Base-by-base conservation (phyloP, 108 stramenopile species). In the Seminavis robusta region DNA sequence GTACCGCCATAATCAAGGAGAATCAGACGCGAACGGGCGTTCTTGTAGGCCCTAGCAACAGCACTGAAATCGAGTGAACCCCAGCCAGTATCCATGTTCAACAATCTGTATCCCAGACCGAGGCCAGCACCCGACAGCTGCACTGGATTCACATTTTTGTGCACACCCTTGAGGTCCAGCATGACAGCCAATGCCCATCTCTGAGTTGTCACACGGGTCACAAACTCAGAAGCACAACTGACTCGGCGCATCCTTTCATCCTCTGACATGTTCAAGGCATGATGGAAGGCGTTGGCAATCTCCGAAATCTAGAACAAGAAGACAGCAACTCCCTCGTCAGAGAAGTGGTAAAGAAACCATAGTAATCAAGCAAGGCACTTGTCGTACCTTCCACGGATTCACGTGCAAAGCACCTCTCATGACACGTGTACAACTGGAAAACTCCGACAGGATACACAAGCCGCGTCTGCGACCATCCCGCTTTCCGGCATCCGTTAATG, bases 1-100 rank as follows among this genome's bases (percentile, higher is more conserved):
- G 97, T 96, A 42, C 99, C 98, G 20, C 95, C 96, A 53, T 95
- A 99, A 61, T 99, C 99, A 36, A 98, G 61, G 43, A 99, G 56
- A 59, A 99, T 90, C 7, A 99, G 76, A 7, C 99, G 69, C 10
- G 77, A 67, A 34, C 68, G 62, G 0, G 94, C 59, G 45, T 61
- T 72, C 30, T 78, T 76, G 74, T 91, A 97, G 11, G 86, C 87
- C 30, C 71, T 78, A 29, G 77, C 71, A 44, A 97, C 83, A 26
- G 72, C 67, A 39, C 66, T 69, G 28, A 74, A 68, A 47, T 92
- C 83, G 1, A 96, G 73, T 1, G 75, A 71, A 23, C 51, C 56
- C 46, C 88, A 88, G 43, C 73, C 84, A 55, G 70, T 79, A 47
- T 90, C 92, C 88, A 88, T 88, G 21, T 86, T 95, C n/a, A 98